Evolutionary conservation across 352 stramenopile genomes (phyloP).

Genomic region (Globisporangium abappressorium): DNA sequence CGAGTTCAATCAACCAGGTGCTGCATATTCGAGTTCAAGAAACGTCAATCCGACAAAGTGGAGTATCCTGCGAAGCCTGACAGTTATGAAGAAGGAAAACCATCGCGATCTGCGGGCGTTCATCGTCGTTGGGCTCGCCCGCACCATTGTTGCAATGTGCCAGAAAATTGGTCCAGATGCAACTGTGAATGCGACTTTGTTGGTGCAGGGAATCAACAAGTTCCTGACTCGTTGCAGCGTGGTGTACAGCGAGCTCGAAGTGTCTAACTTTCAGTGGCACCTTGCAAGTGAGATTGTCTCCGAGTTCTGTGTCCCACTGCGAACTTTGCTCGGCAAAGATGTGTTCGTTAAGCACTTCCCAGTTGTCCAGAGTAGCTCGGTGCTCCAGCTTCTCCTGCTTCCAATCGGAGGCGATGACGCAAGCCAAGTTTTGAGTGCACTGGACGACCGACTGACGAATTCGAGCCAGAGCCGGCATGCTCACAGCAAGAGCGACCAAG

Average conservation of each 20-base stretch:
- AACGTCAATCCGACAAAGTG: constrained; percentile 24
- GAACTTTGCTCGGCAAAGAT: constrained; percentile 47
- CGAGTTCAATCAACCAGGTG: neutral
- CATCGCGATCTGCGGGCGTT: constrained; percentile 58
- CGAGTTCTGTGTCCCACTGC: constrained; percentile 62
- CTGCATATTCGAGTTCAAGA: neutral
- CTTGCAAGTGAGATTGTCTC: constrained; percentile 70
- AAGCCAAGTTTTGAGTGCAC: constrained; percentile 4
- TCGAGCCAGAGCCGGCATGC: neutral
- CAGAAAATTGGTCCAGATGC: constrained; percentile 56
- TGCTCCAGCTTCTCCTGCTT: constrained; percentile 63
- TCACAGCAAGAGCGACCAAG: neutral
- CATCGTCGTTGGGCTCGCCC: constrained; percentile 55
- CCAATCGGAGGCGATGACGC: constrained; percentile 32
- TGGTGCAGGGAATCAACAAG: constrained; percentile 50
- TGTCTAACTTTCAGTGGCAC: constrained; percentile 78
- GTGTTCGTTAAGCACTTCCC: constrained; percentile 52
- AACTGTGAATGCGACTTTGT: constrained; percentile 28
- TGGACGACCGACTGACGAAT: constrained; percentile 7
- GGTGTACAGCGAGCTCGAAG: constrained; percentile 71
- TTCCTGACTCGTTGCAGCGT: constrained; percentile 67
- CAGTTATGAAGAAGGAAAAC: constrained; percentile 44
- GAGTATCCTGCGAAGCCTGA: constrained; percentile 42
- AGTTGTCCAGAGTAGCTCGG: constrained; percentile 52
- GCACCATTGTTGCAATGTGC: constrained; percentile 57